Base-by-base conservation (phyloP, 164 flowering plant genomes). In the Sedum album region DNA sequence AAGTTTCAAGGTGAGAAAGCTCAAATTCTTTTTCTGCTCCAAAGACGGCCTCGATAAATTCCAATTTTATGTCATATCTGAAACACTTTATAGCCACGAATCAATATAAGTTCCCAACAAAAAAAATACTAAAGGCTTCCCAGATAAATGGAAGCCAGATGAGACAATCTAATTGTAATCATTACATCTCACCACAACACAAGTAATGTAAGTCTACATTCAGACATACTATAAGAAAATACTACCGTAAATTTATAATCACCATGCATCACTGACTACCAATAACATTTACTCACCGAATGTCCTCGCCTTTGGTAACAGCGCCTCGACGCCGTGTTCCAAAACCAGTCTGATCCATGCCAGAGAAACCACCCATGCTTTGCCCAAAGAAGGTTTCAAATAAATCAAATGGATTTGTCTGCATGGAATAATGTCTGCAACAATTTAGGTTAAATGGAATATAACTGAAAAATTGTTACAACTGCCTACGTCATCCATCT, bases 371-470 rank as follows among this genome's bases (percentile, higher is more conserved):
- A 65, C 96, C 88, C 94, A 94, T 91, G 72, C 86, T 88, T 31
- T 86, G 80, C 65, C 99, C 99, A 82, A 94, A 94, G 72, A 94
- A 89, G 61, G 97, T 85, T 79, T 94, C 99, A 80, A 94, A 94
- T 41, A 94, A 87, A 80, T 94, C 97, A 83, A 94, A 91, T 25
- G 99, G 99, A 82, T 91, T 91, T 36, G 96, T 83, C 90, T 91
- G 91, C 51, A 66, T 25, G 25, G 51, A 53, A 46, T 39, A 64
- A 68, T 63, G 15, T n/a, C 17, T 7, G 20, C 28, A 33, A 53
- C 28, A 4, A 65, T 36, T 4, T 1, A 35, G 28, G 18, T 36
- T 38, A 14, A 65, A 25, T 35, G 46, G 15, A 36, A 65, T 20
- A 35, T 20, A 20, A 63, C 66, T 63, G 21, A 31, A 5, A 31